Percentiles rank a stretch among this genome's conserved stretches.
phyloP scores from a whole-genome alignment of 2,329 filamentous ascomycete genomes.

The Amylocarpus encephaloides region DNA sequence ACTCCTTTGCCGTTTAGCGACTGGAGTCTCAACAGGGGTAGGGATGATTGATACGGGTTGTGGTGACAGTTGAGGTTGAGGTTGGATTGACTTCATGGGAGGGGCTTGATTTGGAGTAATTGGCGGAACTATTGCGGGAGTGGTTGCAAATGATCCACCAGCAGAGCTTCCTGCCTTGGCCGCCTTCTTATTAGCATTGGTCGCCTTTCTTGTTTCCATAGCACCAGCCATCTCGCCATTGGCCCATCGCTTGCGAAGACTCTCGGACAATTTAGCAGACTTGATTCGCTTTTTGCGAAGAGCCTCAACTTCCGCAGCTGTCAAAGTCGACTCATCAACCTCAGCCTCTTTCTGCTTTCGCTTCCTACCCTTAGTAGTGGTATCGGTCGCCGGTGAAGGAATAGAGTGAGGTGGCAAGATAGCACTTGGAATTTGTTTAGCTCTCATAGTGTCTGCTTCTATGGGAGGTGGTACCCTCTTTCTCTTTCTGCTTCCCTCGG shows the following conservation, averaged over 20 bases:
- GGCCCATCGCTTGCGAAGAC: conserved; percentile 41
- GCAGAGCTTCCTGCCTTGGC: not conserved
- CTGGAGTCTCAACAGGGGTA: not conserved
- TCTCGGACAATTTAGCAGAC: conserved; percentile 12
- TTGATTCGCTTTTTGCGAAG: conserved; percentile 11
- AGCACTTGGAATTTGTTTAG: not conserved
- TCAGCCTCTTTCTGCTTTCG: conserved; percentile 11
- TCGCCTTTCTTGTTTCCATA: conserved; percentile 55
- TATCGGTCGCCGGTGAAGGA: not conserved
- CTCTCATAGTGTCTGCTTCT: not conserved
- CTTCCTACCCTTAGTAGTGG: conserved; percentile 7
- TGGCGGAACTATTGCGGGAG: not conserved
- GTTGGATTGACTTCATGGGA: not conserved
- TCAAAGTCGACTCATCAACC: conserved; percentile 4
- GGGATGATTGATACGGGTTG: not conserved
- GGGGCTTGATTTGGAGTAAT: not conserved
- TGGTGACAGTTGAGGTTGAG: not conserved
- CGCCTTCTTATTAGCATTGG: conserved; percentile 52
- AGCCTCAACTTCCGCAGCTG: conserved; percentile 5
- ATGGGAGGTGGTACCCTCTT: conserved; percentile 3
- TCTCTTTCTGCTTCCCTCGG: not conserved
- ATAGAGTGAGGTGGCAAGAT: conserved; percentile 1
- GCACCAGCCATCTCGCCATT: conserved; percentile 54
- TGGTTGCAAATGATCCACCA: not conserved
- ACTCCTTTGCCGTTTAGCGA: not conserved